Conservation (phyloP, 1,139 yeast species). For the Tardiomyces blankii region DNA sequence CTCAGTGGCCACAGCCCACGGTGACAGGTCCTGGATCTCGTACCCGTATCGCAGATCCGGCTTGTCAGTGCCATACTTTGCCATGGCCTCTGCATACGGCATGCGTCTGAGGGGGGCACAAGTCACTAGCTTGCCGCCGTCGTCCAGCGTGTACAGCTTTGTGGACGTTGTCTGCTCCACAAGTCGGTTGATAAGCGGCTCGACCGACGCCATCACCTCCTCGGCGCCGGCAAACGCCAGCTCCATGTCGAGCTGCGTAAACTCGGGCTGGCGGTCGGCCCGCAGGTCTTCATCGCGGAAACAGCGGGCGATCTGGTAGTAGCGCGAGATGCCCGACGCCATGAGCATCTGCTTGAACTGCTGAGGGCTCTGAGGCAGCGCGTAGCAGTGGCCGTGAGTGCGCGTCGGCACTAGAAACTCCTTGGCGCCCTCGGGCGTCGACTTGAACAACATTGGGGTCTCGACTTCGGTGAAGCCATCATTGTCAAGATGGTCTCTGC, state of each 20-base stretch:
- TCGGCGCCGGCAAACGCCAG: conserved; percentile 69
- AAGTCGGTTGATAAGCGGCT: conserved; percentile 32
- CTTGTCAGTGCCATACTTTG: conserved; percentile 79
- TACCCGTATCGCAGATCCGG: conserved; percentile 66
- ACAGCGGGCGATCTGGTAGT: conserved; percentile 87
- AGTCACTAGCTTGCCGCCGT: neutral
- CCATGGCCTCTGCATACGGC: conserved; percentile 58
- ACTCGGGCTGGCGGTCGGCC: conserved; percentile 94
- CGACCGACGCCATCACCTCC: conserved; percentile 60
- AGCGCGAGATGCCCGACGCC: conserved; percentile 83
- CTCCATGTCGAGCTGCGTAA: conserved; percentile 90
- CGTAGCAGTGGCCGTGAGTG: conserved; percentile 50
- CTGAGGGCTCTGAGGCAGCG: conserved; percentile 95
- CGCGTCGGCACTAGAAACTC: conserved; percentile 93
- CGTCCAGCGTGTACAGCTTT: neutral
- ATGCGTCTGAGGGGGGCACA: conserved; percentile 31
- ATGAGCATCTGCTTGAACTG: conserved; percentile 89
- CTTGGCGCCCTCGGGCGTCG: conserved; percentile 97
- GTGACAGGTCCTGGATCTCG: conserved; percentile 38
- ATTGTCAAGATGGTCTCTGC: conserved; percentile 40
- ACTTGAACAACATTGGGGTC: conserved; percentile 85
- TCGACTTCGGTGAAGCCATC: conserved; percentile 67
- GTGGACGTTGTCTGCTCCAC: neutral
- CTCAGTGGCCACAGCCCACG: conserved; percentile 27
- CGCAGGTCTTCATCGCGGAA: conserved; percentile 93